phyloP scores from a whole-genome alignment of 306 rosid species.

The Geum urbanum region DNA sequence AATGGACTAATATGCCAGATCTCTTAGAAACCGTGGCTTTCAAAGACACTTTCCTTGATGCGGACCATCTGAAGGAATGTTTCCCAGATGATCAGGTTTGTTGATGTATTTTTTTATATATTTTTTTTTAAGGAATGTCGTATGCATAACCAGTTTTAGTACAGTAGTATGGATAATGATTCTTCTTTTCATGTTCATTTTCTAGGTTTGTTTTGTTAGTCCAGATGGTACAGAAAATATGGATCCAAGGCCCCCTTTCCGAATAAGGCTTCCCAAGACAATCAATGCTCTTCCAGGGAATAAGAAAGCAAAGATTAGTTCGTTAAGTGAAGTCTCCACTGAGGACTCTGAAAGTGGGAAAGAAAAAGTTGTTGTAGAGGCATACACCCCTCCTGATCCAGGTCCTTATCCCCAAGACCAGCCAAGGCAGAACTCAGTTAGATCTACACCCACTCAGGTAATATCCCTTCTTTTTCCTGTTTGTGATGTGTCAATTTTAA shows the following conservation, averaged over 20 bases:
- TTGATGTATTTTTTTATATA: constrained; percentile 17
- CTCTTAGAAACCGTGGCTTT: constrained; percentile 83
- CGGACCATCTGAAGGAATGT: constrained; percentile 68
- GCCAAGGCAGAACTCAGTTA: constrained; percentile 87
- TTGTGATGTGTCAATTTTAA: neutral
- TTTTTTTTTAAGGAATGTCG: neutral
- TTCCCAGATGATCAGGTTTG: constrained; percentile 74
- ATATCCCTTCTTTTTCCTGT: constrained; percentile 19
- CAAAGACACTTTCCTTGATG: constrained; percentile 89
- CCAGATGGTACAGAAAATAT: constrained; percentile 54
- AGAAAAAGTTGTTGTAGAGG: constrained; percentile 65
- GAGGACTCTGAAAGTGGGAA: constrained; percentile 45
- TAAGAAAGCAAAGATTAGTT: constrained; percentile 41
- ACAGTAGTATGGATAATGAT: neutral
- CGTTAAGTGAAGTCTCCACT: constrained; percentile 31
- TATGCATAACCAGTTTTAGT: neutral
- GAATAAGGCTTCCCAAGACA: constrained; percentile 67
- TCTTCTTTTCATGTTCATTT: constrained; percentile 21
- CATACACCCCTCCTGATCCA: constrained; percentile 87
- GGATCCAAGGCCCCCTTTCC: constrained; percentile 77
- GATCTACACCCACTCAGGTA: constrained; percentile 95
- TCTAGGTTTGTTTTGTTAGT: constrained; percentile 65
- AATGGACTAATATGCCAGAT: constrained; percentile 97
- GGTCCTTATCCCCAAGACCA: constrained; percentile 99
- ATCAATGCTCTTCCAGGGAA: constrained; percentile 52